Percentiles rank a stretch among this genome's conserved stretches.
Evolutionary conservation across 495 filamentous ascomycete genomes (phyloP).

Genomic region (Polyplosphaeria fusca): DNA sequence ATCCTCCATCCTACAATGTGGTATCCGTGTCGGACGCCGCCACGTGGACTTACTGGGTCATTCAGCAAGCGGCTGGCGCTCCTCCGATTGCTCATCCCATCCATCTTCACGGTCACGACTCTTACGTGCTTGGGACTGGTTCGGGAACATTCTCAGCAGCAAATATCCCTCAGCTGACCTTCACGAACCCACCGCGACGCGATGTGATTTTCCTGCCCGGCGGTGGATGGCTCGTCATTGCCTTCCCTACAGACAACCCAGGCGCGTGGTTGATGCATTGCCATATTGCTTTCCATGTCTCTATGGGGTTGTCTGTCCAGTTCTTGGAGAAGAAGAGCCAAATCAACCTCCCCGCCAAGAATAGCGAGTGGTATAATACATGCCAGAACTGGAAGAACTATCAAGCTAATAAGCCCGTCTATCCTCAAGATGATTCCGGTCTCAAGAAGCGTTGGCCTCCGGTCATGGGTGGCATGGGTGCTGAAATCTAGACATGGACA

Average conservation of each 20-base stretch:
- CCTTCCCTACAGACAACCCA: conserved; percentile 38
- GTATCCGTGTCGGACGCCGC: conserved; percentile 29
- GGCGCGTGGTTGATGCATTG: conserved; percentile 38
- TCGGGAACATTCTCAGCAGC: conserved; percentile 23
- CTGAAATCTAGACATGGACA: not conserved
- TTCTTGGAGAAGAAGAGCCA: conserved; percentile 35
- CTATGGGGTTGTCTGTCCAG: conserved; percentile 35
- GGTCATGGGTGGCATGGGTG: not conserved
- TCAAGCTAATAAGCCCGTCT: conserved; percentile 12
- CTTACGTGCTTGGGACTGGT: conserved; percentile 34
- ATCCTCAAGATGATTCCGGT: conserved; percentile 31
- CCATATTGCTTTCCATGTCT: conserved; percentile 40
- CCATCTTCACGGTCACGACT: conserved; percentile 42
- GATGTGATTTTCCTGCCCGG: conserved; percentile 35
- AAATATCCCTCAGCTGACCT: conserved; percentile 20
- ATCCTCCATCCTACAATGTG: conserved; percentile 34
- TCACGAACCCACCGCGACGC: conserved; percentile 37
- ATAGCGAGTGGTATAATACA: conserved; percentile 24
- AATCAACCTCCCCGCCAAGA: conserved; percentile 8
- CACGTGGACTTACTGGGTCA: conserved; percentile 43
- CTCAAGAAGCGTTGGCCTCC: conserved; percentile 30
- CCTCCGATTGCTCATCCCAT: conserved; percentile 38
- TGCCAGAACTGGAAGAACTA: conserved; percentile 27
- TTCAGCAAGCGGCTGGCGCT: conserved; percentile 34
- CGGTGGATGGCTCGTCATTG: conserved; percentile 37